Percentiles rank a stretch among this genome's conserved stretches.
Conservation (phyloP, 2,329 filamentous ascomycete genomes). For the Nemania sp. region DNA sequence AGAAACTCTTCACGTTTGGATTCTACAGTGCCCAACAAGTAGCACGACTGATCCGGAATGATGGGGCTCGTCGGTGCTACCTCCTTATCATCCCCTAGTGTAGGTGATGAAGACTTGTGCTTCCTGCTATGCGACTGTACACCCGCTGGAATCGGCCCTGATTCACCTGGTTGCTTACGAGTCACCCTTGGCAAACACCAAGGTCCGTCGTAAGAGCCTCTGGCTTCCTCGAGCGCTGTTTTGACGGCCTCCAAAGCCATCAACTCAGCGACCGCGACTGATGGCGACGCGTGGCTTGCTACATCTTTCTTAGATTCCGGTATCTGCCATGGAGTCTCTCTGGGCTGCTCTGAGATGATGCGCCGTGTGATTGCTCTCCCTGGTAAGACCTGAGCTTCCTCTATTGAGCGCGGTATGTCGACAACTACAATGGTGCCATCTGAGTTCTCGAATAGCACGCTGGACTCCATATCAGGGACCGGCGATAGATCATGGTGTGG, state of each 20-base stretch:
- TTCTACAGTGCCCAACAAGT: conserved; percentile 54
- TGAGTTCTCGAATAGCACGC: conserved; percentile 58
- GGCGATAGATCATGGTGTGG: neutral
- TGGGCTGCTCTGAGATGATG: conserved; percentile 51
- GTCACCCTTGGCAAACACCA: conserved; percentile 50
- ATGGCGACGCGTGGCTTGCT: conserved; percentile 41
- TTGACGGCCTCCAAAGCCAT: conserved; percentile 55
- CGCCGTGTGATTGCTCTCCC: conserved; percentile 43
- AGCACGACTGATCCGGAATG: conserved; percentile 48
- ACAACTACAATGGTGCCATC: conserved; percentile 59
- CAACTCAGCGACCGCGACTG: conserved; percentile 56
- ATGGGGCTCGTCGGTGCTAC: conserved; percentile 21
- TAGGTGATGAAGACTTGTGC: neutral
- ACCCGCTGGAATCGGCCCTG: neutral
- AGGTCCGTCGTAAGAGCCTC: conserved; percentile 43
- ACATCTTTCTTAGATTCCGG: conserved; percentile 56
- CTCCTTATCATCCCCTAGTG: conserved; percentile 1
- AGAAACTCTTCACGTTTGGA: conserved; percentile 47
- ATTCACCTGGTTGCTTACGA: conserved; percentile 12
- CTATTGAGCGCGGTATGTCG: conserved; percentile 72
- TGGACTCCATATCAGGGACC: conserved; percentile 30
- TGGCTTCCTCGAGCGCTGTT: conserved; percentile 47
- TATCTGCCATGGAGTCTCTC: conserved; percentile 51
- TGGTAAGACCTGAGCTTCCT: conserved; percentile 61
- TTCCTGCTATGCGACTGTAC: conserved; percentile 25